Evolutionary conservation across 805 yeast genomes (phyloP).

Genomic region (Groenewaldozyma salmanticensis): DNA sequence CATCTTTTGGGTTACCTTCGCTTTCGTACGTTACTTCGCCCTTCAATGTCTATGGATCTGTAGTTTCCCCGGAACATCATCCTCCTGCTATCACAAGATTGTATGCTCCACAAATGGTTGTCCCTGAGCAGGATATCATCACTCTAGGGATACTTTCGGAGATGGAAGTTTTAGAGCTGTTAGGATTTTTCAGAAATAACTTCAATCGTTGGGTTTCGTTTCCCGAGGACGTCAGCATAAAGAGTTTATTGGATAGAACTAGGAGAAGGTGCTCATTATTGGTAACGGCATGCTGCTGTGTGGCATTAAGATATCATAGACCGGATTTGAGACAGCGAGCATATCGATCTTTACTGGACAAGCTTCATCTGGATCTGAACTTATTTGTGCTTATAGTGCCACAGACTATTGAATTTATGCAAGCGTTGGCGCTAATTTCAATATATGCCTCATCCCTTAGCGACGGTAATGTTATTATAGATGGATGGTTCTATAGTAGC

Average conservation of each 20-base stretch:
- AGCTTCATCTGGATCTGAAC: conserved; percentile 42
- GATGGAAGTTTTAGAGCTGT: conserved; percentile 39
- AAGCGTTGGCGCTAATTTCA: conserved; percentile 55
- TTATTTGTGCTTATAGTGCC: conserved; percentile 35
- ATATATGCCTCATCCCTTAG: conserved; percentile 57
- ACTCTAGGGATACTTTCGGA: conserved; percentile 39
- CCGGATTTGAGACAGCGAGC: conserved; percentile 32
- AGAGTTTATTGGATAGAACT: conserved; percentile 39
- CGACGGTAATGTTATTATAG: conserved; percentile 42
- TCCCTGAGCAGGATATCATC: conserved; percentile 38
- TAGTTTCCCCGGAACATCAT: conserved; percentile 23
- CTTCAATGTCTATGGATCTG: conserved; percentile 31
- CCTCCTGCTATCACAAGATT: conserved; percentile 33
- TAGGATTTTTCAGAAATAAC: conserved; percentile 51
- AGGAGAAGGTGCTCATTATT: conserved; percentile 45
- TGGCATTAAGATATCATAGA: conserved; percentile 46
- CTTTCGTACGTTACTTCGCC: conserved; percentile 36
- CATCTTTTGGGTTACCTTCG: conserved; percentile 28
- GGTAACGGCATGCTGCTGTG: conserved; percentile 55
- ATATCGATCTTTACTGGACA: conserved; percentile 36
- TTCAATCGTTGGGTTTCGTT: conserved; percentile 75
- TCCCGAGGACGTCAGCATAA: conserved; percentile 43
- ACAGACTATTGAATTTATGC: conserved; percentile 50
- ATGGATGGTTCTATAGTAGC: conserved; percentile 63
- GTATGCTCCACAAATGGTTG: conserved; percentile 22